Evolutionary conservation across 2,329 filamentous ascomycete genomes (phyloP), one percentile per base, ranked within the genome.

Genomic region (Fusarium devonianum): DNA sequence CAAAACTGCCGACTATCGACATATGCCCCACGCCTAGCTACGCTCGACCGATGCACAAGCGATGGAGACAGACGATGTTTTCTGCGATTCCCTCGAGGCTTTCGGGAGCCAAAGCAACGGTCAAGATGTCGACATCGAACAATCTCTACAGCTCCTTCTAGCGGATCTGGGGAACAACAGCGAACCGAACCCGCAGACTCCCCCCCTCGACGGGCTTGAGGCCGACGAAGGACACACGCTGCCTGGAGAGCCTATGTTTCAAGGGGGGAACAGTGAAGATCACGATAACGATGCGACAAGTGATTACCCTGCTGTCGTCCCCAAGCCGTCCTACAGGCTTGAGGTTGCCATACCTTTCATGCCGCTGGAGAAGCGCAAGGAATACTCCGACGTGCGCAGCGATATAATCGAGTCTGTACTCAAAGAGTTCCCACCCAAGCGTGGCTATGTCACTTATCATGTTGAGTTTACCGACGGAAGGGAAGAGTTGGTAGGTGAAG

Each of bases 391-490:
- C 8, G 53, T 72, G 3, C 56, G 63, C 1, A 78, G 75, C 49
- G 63, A 72, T 23, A 63, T 68, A 3, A 66, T 80, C 11, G 70
- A 76, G 25, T 64, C 58, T 4, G 57, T 81, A 4, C 33, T 70
- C 1, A 65, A 67, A 5, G 60, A 73, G 41, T 54, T 67, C 11
- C 51, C 60, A 1, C 59, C 59, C 1, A 62, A 65, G 11, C 49
- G 53, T 7, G 61, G 56, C 6, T 58, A 69, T 8, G 16, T 60
- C 2, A 64, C 63, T 16, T 76, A 75, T 32, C 64, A 58, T 4
- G 67, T 76, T 9, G 76, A 78, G 49, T 80, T 78, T 36, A 72
- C 73, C 21, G 78, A 80, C 56, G 78, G 77, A 17, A 69, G 72
- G 38, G 58, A 73, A 53, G 71, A 78, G 43, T 49, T 71, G 59